Evolutionary conservation across 2,329 filamentous ascomycete genomes (phyloP).

Genomic region (Camptophora hylomeconis): DNA sequence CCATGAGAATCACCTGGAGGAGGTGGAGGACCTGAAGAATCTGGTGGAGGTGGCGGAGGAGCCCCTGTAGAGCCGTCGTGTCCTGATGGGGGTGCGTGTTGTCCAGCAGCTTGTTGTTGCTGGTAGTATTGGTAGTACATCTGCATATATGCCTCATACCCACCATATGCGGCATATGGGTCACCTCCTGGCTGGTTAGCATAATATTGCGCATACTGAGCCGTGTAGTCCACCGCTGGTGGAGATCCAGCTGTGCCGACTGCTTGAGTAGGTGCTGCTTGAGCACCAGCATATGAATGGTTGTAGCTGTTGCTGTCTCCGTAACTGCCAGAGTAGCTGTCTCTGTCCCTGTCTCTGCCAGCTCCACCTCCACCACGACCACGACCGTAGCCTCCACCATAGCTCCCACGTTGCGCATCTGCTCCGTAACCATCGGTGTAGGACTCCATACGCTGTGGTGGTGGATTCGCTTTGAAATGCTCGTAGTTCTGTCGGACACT

Average conservation of each 20-base stretch:
- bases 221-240: constrained; percentile 30
- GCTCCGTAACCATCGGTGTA: constrained; percentile 38
- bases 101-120: constrained; percentile 23
- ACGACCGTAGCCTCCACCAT: constrained; percentile 40
- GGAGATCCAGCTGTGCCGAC: constrained; percentile 31
- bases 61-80: too few relatives aligned
- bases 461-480: constrained; percentile 67
- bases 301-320: constrained; percentile 30
- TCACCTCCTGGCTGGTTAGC: constrained; percentile 5
- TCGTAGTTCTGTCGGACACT: constrained; percentile 87
- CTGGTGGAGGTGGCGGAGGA: constrained; percentile 4
- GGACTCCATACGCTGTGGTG: constrained; percentile 42
- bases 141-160: constrained; percentile 6
- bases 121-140: constrained; percentile 5
- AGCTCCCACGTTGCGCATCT: constrained; percentile 28
- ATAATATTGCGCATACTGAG: constrained; percentile 5
- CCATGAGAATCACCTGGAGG: constrained; percentile 29
- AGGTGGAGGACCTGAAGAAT: constrained; percentile 24
- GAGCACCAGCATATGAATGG: constrained; percentile 11
- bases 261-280: constrained; percentile 6
- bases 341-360: too few relatives aligned
- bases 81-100: constrained; percentile 2
- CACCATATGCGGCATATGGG: constrained; percentile 5
- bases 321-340: constrained; percentile 29
- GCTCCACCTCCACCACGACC: constrained; percentile 25